Base-by-base conservation (phyloP, 139 green algal genomes). In the Ostreobium quekettii region DNA sequence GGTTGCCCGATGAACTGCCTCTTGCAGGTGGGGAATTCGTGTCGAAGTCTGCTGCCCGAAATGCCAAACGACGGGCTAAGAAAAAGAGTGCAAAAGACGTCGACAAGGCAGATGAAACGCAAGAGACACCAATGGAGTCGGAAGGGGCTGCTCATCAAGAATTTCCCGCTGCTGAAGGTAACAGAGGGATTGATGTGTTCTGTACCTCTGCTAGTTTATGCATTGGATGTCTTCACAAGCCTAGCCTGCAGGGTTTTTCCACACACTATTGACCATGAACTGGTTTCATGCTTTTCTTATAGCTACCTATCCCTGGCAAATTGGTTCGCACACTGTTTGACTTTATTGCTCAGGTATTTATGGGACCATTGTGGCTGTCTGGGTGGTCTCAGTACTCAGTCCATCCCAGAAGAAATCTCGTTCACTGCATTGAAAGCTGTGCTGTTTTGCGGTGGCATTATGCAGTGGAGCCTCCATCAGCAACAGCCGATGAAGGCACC, bases 21-120 rank as follows among this genome's bases (percentile, higher is more conserved):
- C 15, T 46, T 64, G 26, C 26, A 32, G 56, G 26, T 30, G 56
- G 30, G 15, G 35, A 35, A 4, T 63, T 62, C 31, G 36, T 71
- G 7, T 42, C 39, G 4, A 64, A 63, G 30, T n/a, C 65, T 47
- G 65, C 65, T 19, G 42, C 65, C 22, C 49, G 59, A 35, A 71
- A 62, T 71, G 48, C 47, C 4, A 64, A 48, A 47, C 8, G 48
- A 26, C 46, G 47, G 22, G 48, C 47, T 5, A 64, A 63, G 31
- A 64, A 47, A n/a, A 15, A 19, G 11, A 59, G 19, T 59, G 46
- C 64, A 35, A 42, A 49, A 68, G 22, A 26, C 7, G 47, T 33
- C 4, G n/a, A 67, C 24, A 4, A 22, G 22, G 3, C n/a, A 29
- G 36, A 29, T 30, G 5, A 33, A 36, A 19, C 4, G 35, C 37